phyloP scores from a whole-genome alignment of 306 rosid genomes.

The Sechiopsis laciniata region DNA sequence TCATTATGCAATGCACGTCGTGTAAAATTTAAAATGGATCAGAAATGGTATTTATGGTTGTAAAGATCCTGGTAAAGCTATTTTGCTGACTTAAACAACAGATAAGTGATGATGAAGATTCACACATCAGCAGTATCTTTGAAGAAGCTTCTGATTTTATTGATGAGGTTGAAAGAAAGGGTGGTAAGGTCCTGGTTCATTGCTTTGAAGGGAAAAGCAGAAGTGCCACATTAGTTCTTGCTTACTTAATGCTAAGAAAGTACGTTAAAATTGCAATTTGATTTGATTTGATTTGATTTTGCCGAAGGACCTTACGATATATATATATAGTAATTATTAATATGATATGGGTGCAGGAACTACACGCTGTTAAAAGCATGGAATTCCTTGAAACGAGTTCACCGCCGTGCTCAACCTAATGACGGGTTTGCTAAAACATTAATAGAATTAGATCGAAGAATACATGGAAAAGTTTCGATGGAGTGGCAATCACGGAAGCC shows the following conservation, averaged over 20 bases:
- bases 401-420: constrained; percentile 88
- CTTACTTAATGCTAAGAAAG: constrained; percentile 91
- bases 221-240: constrained; percentile 84
- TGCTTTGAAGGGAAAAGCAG: constrained; percentile 98
- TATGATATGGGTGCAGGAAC: constrained; percentile 44
- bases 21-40: not conserved
- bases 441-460: constrained; percentile 48
- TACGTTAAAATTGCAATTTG: constrained; percentile 41
- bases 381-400: constrained; percentile 69
- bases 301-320: not conserved
- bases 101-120: constrained; percentile 68
- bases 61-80: not conserved
- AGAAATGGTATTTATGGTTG: not conserved
- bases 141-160: constrained; percentile 74
- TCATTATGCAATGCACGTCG: no score
- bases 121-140: constrained; percentile 62
- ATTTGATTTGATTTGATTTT: no score
- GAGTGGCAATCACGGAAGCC: constrained; percentile 90
- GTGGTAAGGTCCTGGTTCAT: constrained; percentile 78
- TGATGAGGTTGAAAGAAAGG: constrained; percentile 57
- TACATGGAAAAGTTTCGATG: constrained; percentile 75
- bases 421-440: constrained; percentile 78
- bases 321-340: not conserved
- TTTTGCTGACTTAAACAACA: constrained; percentile 27
- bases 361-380: constrained; percentile 63